Percentiles rank a stretch among this genome's conserved stretches.
Conservation (phyloP, 768 basidiomycete genomes). For the Dacryopinax primogenitus region DNA sequence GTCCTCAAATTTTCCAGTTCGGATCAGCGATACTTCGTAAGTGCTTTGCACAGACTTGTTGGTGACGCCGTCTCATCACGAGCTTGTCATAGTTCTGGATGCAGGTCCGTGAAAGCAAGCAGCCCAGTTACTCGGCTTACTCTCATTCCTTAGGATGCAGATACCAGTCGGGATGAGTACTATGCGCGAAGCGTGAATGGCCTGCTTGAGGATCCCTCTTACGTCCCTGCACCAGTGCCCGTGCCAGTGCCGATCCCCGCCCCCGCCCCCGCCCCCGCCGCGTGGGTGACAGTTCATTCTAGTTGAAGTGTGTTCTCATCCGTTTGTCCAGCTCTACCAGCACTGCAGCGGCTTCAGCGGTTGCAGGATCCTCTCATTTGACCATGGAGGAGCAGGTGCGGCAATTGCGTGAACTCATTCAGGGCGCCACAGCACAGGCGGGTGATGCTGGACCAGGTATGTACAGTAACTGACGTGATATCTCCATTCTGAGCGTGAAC, state of each 20-base stretch:
- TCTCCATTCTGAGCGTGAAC: constrained; percentile 19
- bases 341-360: not conserved
- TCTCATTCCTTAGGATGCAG: constrained; percentile 38
- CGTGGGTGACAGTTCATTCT: constrained; percentile 4
- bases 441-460: not conserved
- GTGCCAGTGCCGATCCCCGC: not conserved
- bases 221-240: constrained; percentile 15
- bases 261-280: no score
- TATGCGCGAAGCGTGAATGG: constrained; percentile 61
- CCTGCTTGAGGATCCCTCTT: constrained; percentile 53
- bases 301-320: not conserved
- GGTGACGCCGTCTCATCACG: constrained; percentile 13
- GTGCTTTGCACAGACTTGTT: constrained; percentile 21
- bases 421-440: constrained; percentile 28
- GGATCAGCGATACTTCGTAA: constrained; percentile 76
- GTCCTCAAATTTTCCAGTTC: constrained; percentile 88
- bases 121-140: no score
- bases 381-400: constrained; percentile 54
- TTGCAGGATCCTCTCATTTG: constrained; percentile 28
- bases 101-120: constrained; percentile 57
- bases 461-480: not conserved
- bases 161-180: constrained; percentile 53
- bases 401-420: constrained; percentile 44
- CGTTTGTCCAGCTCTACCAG: not conserved
- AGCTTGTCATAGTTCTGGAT: constrained; percentile 56